phyloP scores from a whole-genome alignment of 495 filamentous ascomycete genomes.

The Penicillium subrubescens region DNA sequence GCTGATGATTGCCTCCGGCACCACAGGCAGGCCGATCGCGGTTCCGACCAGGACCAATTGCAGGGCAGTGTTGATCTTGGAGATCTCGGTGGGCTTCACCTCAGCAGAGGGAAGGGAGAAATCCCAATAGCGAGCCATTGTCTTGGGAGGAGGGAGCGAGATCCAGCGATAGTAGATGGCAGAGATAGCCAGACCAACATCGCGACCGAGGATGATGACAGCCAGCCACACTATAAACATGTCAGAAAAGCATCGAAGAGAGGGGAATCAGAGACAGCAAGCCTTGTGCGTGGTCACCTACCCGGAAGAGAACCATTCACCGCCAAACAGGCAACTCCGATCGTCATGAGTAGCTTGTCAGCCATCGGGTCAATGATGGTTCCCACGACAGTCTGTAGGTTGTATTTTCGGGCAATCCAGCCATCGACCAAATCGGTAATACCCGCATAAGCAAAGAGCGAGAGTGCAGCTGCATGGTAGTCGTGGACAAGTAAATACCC shows the following conservation, averaged over 20 bases:
- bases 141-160: slow-evolving; percentile 88
- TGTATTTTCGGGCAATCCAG: slow-evolving; percentile 84
- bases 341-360: slow-evolving; percentile 93
- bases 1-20: slow-evolving; percentile 47
- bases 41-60: slow-evolving; percentile 78
- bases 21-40: slow-evolving; percentile 72
- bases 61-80: slow-evolving; percentile 84
- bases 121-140: slow-evolving; percentile 94
- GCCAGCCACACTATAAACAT: slow-evolving; percentile 74
- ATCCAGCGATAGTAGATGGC: slow-evolving; percentile 97
- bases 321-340: slow-evolving; percentile 80
- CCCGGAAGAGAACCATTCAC: slow-evolving; percentile 78
- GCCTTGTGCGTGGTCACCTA: slow-evolving; percentile 37
- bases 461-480: slow-evolving; percentile 73
- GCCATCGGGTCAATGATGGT: slow-evolving; percentile 96
- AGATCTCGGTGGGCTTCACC: slow-evolving; percentile 87
- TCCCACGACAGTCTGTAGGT: slow-evolving; percentile 92
- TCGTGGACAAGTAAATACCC: slow-evolving; percentile 89
- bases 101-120: slow-evolving; percentile 91
- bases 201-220: slow-evolving; percentile 83
- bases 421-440: slow-evolving; percentile 91
- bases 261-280: neutral
- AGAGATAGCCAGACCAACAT: slow-evolving; percentile 81
- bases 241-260: neutral
- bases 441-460: slow-evolving; percentile 87